Evolutionary conservation across 164 flowering plant species (phyloP).

Genomic region (Annona squamosa): DNA sequence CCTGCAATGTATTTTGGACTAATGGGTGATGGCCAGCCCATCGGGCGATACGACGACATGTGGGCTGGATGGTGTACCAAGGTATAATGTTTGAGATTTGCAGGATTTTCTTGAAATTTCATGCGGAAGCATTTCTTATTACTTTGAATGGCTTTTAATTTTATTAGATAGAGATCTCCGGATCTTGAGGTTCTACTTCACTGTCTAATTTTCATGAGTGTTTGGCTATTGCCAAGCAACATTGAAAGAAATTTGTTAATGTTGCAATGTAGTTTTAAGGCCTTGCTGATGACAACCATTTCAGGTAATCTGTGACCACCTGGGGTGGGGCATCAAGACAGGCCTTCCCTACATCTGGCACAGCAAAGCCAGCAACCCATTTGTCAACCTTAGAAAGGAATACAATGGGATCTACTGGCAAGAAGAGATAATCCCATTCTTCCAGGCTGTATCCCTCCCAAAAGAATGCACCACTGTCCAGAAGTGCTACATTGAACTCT

Average conservation of each 20-base stretch:
- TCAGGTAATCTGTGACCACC: slow-evolving; percentile 78
- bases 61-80: slow-evolving; percentile 88
- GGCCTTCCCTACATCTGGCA: slow-evolving; percentile 79
- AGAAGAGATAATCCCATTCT: slow-evolving; percentile 73
- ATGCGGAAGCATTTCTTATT: too few relatives aligned
- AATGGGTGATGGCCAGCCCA: slow-evolving; percentile 89
- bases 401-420: slow-evolving; percentile 79
- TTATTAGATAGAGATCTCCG: too few relatives aligned
- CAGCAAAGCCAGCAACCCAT: slow-evolving; percentile 77
- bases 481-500: slow-evolving; percentile 59
- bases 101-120: too few relatives aligned
- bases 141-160: too few relatives aligned
- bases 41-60: slow-evolving; percentile 83
- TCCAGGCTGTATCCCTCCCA: slow-evolving; percentile 48
- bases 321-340: slow-evolving; percentile 66
- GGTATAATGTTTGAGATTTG: slow-evolving; percentile 25
- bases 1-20: slow-evolving; percentile 86
- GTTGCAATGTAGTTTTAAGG: not conserved
- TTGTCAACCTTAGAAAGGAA: slow-evolving; percentile 67
- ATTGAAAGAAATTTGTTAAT: too few relatives aligned
- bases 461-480: slow-evolving; percentile 62
- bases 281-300: not conserved
- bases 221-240: too few relatives aligned
- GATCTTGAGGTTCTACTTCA: too few relatives aligned
- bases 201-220: too few relatives aligned